phyloP scores from a whole-genome alignment of 2,329 filamentous ascomycete species.

The Albophoma yamanashiensis region DNA sequence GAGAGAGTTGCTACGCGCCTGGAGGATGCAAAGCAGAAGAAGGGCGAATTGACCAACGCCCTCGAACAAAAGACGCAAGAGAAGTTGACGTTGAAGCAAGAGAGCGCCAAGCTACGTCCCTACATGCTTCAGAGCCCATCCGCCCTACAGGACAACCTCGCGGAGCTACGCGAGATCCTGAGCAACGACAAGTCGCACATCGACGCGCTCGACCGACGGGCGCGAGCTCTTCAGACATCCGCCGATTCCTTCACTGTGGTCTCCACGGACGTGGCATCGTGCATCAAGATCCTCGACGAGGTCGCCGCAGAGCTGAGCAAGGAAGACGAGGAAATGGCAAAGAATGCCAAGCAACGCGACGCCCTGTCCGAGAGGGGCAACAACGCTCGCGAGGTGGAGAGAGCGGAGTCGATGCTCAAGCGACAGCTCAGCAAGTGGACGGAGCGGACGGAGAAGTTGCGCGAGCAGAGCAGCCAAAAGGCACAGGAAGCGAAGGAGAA shows the following conservation, averaged over 20 bases:
- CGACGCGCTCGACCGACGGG: slow-evolving; percentile 74
- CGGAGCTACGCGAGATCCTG: slow-evolving; percentile 72
- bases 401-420: slow-evolving; percentile 72
- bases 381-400: slow-evolving; percentile 83
- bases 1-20: slow-evolving; percentile 74
- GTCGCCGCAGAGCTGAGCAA: slow-evolving; percentile 74
- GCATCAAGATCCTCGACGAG: slow-evolving; percentile 82
- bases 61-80: slow-evolving; percentile 63
- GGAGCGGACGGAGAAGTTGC: slow-evolving; percentile 74
- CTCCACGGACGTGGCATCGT: slow-evolving; percentile 72
- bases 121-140: slow-evolving; percentile 87
- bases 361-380: slow-evolving; percentile 80
- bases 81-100: slow-evolving; percentile 64
- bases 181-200: slow-evolving; percentile 73
- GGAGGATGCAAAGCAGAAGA: slow-evolving; percentile 73
- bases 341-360: slow-evolving; percentile 73
- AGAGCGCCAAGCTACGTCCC: slow-evolving; percentile 79
- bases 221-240: slow-evolving; percentile 85
- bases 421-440: slow-evolving; percentile 79
- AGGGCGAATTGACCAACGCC: slow-evolving; percentile 60
- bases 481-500: slow-evolving; percentile 70
- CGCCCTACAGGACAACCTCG: slow-evolving; percentile 68
- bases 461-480: slow-evolving; percentile 71
- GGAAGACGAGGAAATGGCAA: slow-evolving; percentile 80
- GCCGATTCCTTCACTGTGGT: slow-evolving; percentile 83